phyloP scores from a whole-genome alignment of 176 grass and related monocot genomes.

The Triticum aestivum region IWGSC_CS_RefSeq_v2.1 NC_057803.1:88072106-88072605 shows the following conservation, averaged over 20 bases:
- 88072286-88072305: background rate
- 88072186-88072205: no score
- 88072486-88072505: background rate
- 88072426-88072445: background rate
- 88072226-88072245: no score
- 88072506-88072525: background rate
- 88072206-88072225: no score
- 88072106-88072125: no score
- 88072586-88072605: background rate
- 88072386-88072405: no score
- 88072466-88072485: background rate
- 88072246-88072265: no score
- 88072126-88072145: no score
- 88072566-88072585: background rate
- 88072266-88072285: no score
- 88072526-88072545: background rate
- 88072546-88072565: background rate
- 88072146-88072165: no score
- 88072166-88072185: no score
- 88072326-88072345: background rate
- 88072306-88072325: background rate
- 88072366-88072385: no score
- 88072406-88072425: background rate
- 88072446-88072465: constrained; percentile 25
- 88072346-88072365: background rate